Base-by-base conservation (phyloP, 306 rosid species). In the Cicer arietinum region DNA sequence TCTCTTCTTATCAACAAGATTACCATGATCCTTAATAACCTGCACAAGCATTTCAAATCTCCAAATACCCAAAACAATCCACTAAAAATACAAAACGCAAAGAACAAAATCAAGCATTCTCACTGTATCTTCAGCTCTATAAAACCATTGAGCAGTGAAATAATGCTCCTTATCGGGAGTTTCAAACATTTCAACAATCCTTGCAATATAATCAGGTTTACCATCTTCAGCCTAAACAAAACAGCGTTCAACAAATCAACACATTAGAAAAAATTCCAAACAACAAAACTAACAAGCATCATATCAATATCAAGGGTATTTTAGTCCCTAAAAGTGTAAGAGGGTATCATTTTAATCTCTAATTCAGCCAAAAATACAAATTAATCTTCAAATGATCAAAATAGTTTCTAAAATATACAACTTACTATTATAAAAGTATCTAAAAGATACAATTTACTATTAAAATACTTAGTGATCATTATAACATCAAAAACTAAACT, bases 71-170 rank as follows among this genome's bases (percentile, higher is more conserved):
- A 37, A 51, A 39, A 50, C 25, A 44, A 16, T 30, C 37, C 37
- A 30, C 1, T 46, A 10, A 44, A 6, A 41, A 41, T 7, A 7
- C 46, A 67, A 7, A 30, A 6, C 2, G 47, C 1, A 35, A 2
- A 50, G 22, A 2, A 1, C 6, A 53, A 8, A 52, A 13, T 30
- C 37, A 64, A n/a, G 0, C 1, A 16, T 7, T 17, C 71, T 71
- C 41, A 85, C 88, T 1, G 88, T 85, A 5, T 85, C 88, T 25
- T 72, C 63, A 1, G 88, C 88, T 35, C 88, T 75, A 2, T 75
- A 85, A 53, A 81, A 82, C 88, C 88, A 82, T 10, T 72, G 84
- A 6, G 88, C 88, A 6, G 41, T 66, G n/a, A 85, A 85, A 79
- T 66, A 81, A 1, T 1, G 53, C 1, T 78, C 70, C 0, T 71